Evolutionary conservation across 1,284 basidiomycete genomes (phyloP).

Genomic region (Pseudozyma flocculosa): DNA sequence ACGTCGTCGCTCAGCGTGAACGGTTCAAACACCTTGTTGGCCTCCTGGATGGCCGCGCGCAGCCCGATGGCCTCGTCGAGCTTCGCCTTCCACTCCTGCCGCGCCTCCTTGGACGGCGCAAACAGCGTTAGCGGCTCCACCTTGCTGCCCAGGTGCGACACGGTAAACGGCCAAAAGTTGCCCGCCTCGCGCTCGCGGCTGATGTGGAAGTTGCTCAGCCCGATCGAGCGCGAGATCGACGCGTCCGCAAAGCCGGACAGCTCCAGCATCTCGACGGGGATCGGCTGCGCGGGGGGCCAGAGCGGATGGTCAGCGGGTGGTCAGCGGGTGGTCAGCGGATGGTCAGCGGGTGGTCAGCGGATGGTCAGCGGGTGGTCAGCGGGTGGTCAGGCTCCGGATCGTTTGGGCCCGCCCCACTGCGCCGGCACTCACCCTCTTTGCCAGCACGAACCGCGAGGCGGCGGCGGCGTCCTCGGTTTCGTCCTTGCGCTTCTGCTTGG

Average conservation of each 20-base stretch:
- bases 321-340: no score
- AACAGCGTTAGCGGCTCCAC: constrained; percentile 67
- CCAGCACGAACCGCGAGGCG: constrained; percentile 35
- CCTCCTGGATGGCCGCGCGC: constrained; percentile 81
- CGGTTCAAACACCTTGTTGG: constrained; percentile 70
- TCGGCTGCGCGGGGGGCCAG: constrained; percentile 16
- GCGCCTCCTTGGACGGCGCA: constrained; percentile 73
- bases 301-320: no score
- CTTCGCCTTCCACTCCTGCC: constrained; percentile 84
- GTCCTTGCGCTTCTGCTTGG: constrained; percentile 39
- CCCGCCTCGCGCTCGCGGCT: constrained; percentile 39
- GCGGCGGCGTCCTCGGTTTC: constrained; percentile 14
- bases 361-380: no score
- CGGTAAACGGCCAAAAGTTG: constrained; percentile 51
- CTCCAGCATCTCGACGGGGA: constrained; percentile 53
- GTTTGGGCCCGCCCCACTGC: no score
- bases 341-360: no score
- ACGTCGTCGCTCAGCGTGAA: constrained; percentile 55
- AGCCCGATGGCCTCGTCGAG: constrained; percentile 83
- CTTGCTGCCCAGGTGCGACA: constrained; percentile 44
- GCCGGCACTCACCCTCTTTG: constrained; percentile 18
- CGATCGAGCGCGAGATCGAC: constrained; percentile 43
- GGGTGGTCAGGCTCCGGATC: no score
- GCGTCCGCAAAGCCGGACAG: constrained; percentile 44
- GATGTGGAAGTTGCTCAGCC: constrained; percentile 49